Evolutionary conservation across 2,329 filamentous ascomycete species (phyloP).

Genomic region (Pezizomycotina sp.): DNA sequence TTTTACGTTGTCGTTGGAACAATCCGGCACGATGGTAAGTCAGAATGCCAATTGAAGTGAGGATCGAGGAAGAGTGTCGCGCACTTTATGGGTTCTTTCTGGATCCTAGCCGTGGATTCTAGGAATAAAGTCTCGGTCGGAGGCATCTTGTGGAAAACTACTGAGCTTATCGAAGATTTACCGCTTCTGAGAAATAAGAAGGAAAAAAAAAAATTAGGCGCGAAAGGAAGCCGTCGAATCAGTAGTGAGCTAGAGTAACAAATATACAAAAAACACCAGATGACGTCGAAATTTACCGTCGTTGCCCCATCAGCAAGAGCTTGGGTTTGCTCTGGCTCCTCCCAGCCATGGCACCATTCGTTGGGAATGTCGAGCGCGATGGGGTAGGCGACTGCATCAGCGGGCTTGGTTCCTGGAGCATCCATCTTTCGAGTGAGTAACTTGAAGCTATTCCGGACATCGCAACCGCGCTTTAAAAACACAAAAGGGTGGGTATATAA

Average conservation of each 20-base stretch:
- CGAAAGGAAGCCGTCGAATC: conserved; percentile 6
- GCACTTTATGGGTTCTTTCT: conserved; percentile 89
- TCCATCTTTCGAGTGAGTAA: conserved; percentile 21
- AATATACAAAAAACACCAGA: conserved; percentile 3
- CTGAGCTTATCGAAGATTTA: conserved; percentile 95
- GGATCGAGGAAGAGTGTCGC: conserved; percentile 28
- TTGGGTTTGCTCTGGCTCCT: conserved; percentile 48
- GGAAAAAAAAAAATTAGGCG: conserved; percentile 1
- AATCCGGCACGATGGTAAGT: background rate
- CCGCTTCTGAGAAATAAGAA: conserved; percentile 80
- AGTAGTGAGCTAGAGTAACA: conserved; percentile 4
- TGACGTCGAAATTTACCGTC: conserved; percentile 44
- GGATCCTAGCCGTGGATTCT: conserved; percentile 83
- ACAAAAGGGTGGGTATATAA: conserved; percentile 6
- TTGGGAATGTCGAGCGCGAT: conserved; percentile 18
- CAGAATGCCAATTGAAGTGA: background rate
- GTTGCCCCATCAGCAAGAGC: conserved; percentile 83
- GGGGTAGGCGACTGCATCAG: conserved; percentile 19
- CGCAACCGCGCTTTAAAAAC: conserved; percentile 14
- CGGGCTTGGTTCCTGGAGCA: conserved; percentile 19
- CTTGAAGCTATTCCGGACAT: conserved; percentile 20
- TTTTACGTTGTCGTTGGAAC: conserved; percentile 2
- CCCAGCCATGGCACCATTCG: conserved; percentile 16
- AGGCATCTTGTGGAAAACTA: conserved; percentile 97
- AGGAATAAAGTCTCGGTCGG: conserved; percentile 91